Conservation (phyloP, 2,329 filamentous ascomycete genomes). For the Tympanopsis confertula region DNA sequence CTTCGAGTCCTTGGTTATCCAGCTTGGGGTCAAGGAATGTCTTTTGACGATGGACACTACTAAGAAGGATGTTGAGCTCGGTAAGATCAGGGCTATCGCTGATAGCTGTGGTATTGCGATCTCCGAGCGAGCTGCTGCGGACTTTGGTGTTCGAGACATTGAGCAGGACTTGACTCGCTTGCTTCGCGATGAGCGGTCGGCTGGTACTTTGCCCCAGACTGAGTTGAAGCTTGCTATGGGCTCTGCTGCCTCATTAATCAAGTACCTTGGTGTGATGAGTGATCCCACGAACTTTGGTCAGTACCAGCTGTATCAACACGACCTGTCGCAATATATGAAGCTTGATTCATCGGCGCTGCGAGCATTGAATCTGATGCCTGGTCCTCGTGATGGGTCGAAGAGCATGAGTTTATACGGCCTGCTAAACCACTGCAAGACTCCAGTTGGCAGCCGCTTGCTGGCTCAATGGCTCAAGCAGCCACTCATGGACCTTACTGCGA, state of each 20-base stretch:
- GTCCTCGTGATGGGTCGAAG: constrained; percentile 86
- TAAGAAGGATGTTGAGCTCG: constrained; percentile 75
- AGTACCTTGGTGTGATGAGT: constrained; percentile 81
- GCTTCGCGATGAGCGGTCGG: constrained; percentile 73
- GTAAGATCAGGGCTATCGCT: constrained; percentile 78
- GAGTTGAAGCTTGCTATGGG: constrained; percentile 95
- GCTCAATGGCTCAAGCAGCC: constrained; percentile 98
- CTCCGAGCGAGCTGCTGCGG: constrained; percentile 62
- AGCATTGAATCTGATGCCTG: constrained; percentile 93
- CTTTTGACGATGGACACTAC: constrained; percentile 68
- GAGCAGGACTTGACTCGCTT: constrained; percentile 85
- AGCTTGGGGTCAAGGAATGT: constrained; percentile 90
- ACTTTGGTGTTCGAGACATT: constrained; percentile 84
- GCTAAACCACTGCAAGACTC: constrained; percentile 94
- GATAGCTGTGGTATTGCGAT: constrained; percentile 87
- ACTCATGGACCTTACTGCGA: constrained; percentile 79
- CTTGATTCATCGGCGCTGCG: constrained; percentile 87
- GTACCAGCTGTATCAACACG: constrained; percentile 93
- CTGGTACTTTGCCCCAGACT: constrained; percentile 70
- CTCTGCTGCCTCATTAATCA: constrained; percentile 83
- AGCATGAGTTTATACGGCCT: constrained; percentile 93
- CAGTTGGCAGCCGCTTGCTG: constrained; percentile 76
- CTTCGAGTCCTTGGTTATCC: constrained; percentile 90
- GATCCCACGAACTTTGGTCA: constrained; percentile 94
- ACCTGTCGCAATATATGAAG: constrained; percentile 96